Evolutionary conservation across 176 grass and related monocot species (phyloP), one percentile per base, ranked within the genome.

Genomic region (Rhynchospora pubera): DNA sequence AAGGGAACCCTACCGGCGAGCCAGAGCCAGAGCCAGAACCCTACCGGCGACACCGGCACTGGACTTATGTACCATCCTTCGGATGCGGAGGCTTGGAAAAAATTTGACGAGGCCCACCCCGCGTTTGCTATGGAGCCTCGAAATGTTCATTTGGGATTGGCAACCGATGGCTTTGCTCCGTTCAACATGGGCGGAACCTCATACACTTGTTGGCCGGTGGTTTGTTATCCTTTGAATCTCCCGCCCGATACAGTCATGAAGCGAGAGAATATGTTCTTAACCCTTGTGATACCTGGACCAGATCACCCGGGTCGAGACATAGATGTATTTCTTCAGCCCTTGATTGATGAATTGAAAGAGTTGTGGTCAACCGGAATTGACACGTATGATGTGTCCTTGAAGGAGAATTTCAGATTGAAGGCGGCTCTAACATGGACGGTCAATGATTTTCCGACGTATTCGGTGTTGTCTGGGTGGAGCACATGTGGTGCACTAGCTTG

Each of bases 371-470:
- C 1, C 23, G 57, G 58, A 11, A 57, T 2, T 59, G 5, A 85
- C 83, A 28, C 78, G 50, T 39, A 39, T 6, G 56, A 85, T 78
- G 34, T 57, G 12, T 85, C 7, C 3, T 5, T 10, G 8, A 79
- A 85, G n/a, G 3, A 34, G 28, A 85, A 79, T 56, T 85, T 85
- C 39, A 85, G 9, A 2, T 18, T 85, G 71, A 57, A 53, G 28
- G 74, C 11, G 11, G 14, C 74, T 9, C 44, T 56, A 0, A 24
- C 50, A 30, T 65, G n/a, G 34, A 62, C 83, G 0, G 14, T 84
- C 32, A 73, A 26, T 57, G 65, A 84, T 34, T 84, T 73, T 74
- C 47, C 53, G 14, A 10, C 66, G 32, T 84, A 75, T 72, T 45
- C 5, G 10, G 73, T 84, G 62, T 19, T 84, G 7, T 84, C 7